phyloP scores from a whole-genome alignment of 2,329 filamentous ascomycete species.

The Colletotrichum simmondsii region DNA sequence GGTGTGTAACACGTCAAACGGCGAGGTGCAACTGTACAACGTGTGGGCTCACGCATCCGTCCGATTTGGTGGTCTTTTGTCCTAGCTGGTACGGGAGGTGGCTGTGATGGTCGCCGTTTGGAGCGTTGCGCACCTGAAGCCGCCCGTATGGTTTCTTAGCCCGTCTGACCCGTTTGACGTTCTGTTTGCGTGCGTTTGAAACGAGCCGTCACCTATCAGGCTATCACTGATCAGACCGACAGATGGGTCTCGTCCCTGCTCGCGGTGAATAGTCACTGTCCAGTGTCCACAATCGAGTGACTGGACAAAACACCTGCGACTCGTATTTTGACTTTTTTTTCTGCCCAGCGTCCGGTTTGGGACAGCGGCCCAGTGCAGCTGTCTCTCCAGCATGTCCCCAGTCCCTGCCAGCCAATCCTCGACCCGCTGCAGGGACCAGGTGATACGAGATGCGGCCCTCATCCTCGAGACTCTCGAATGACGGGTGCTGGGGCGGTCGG shows the following conservation, averaged over 20 bases:
- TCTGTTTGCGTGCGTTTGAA: slow-evolving; percentile 29
- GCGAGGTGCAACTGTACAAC: slow-evolving; percentile 11
- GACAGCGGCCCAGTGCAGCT: slow-evolving; percentile 14
- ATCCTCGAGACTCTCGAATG: neutral
- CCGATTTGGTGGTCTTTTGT: slow-evolving; percentile 7
- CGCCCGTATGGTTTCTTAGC: slow-evolving; percentile 2
- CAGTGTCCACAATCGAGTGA: neutral
- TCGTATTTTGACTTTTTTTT: slow-evolving; percentile 22
- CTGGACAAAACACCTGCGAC: slow-evolving; percentile 12
- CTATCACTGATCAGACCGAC: slow-evolving; percentile 28
- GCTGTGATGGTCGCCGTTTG: slow-evolving; percentile 29
- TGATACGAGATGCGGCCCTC: slow-evolving; percentile 24
- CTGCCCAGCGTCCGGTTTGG: slow-evolving; percentile 6
- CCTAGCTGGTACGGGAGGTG: slow-evolving; percentile 16
- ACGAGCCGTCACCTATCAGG: slow-evolving; percentile 30
- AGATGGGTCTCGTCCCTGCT: neutral
- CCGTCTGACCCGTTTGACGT: slow-evolving; percentile 31
- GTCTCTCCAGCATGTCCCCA: slow-evolving; percentile 20
- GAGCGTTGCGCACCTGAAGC: slow-evolving; percentile 28
- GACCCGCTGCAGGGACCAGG: slow-evolving; percentile 28
- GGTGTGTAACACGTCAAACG: slow-evolving; percentile 20
- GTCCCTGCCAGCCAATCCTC: slow-evolving; percentile 25
- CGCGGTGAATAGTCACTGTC: slow-evolving; percentile 10
- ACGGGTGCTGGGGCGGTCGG: neutral
- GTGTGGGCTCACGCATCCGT: slow-evolving; percentile 15